Base-by-base conservation (phyloP, 371 early-diverging fungal genomes). In the Syncephalastrum monosporum region DNA sequence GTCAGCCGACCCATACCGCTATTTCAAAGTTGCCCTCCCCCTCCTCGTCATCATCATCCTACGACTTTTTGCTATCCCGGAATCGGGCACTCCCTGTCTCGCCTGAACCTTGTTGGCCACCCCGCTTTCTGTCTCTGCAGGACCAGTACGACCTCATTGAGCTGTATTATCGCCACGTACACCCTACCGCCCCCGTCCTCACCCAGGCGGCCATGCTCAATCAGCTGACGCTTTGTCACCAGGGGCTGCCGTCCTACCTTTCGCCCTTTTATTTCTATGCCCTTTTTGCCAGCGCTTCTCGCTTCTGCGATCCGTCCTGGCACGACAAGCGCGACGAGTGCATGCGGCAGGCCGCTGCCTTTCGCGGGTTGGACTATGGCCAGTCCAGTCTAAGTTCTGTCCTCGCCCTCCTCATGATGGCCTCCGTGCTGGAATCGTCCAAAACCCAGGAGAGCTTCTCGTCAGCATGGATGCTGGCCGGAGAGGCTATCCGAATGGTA, bases 111-210 rank as follows among this genome's bases (percentile, higher is more conserved):
- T 21, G 16, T 17, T 59, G 53, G 53, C 59, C 53, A 15, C 53
- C 53, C 12, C 15, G 12, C 19, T 21, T 17, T 15, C 54, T 72
- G 14, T 44, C 60, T n/a, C 19, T 38, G 8, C 21, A 57, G 4
- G 68, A 71, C 13, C 69, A 73, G 46, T 27, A 38, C 21, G 61
- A 68, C 42, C 65, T 86, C 12, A 74, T 86, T 14, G 69, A 79
- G 15, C 57, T 77, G 4, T 84, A 82, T 61, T 84, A 80, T 58
- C 53, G 65, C 15, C 75, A 82, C 61, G 50, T 79, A n/a, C 79
- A 83, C 50, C 75, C 82, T 4, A 77, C 69, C 42, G 74, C 74
- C 17, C 85, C 87, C 3, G 61, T 84, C 44, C 51, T 86, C 33
- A 67, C 73, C 48, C 69, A 74, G 41, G 38, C 43, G 7, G 55